Percentiles rank a stretch among this genome's conserved stretches.
Conservation (phyloP, 2,329 filamentous ascomycete genomes). For the Claviceps citrina region DNA sequence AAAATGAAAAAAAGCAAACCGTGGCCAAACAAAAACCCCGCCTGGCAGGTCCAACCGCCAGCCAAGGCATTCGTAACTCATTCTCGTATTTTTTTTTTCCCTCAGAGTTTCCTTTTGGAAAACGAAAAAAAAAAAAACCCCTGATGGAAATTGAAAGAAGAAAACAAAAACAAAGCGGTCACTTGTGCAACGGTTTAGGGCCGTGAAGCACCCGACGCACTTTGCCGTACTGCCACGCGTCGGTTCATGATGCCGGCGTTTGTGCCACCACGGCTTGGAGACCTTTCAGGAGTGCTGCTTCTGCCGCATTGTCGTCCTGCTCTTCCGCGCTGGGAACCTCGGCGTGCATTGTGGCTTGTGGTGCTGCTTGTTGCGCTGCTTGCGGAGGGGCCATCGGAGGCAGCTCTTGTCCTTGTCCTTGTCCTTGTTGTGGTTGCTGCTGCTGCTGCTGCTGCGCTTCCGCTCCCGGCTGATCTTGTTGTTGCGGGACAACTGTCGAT, state of each 20-base stretch:
- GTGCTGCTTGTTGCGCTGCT: constrained; percentile 12
- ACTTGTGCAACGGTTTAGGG: no score
- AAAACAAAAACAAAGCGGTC: no score
- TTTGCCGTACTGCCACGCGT: neutral
- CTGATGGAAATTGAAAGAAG: no score
- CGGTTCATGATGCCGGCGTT: constrained; percentile 8
- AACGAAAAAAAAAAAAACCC: no score
- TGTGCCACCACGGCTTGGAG: constrained; percentile 21
- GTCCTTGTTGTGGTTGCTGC: neutral
- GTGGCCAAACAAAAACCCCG: no score
- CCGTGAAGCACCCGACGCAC: no score
- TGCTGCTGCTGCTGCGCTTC: neutral
- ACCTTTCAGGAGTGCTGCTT: constrained; percentile 20
- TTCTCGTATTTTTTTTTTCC: no score
- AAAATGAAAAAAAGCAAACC: no score
- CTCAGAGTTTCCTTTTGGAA: no score
- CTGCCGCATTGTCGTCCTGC: constrained; percentile 19
- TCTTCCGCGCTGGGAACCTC: constrained; percentile 9
- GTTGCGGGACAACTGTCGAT: neutral
- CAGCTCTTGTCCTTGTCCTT: neutral
- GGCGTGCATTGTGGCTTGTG: constrained; percentile 12
- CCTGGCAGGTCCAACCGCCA: no score
- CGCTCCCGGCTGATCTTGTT: neutral
- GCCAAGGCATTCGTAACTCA: no score
- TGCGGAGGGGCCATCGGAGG: constrained; percentile 9